Percentiles rank a stretch among this genome's conserved stretches.
phyloP scores from a whole-genome alignment of 1,284 basidiomycete species.

The Trametes hirsuta region DNA sequence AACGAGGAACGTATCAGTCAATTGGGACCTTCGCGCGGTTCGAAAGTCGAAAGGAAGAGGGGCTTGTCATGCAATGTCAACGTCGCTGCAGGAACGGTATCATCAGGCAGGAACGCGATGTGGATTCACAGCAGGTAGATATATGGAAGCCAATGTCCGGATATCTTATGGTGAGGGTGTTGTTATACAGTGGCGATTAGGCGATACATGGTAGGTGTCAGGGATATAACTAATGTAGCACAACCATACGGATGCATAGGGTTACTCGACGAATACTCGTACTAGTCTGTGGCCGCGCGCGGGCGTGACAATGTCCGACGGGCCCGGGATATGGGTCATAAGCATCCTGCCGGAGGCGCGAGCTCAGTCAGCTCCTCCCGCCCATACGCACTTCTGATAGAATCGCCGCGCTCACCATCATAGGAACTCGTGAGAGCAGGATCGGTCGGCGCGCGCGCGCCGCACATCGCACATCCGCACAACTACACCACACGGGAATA shows the following conservation, averaged over 20 bases:
- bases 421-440: background rate
- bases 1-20: slow-evolving; percentile 11
- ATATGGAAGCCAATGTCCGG: background rate
- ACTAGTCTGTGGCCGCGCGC: background rate
- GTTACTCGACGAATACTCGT: no score
- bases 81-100: background rate
- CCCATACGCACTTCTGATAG: background rate
- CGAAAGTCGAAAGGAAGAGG: background rate
- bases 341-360: background rate
- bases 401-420: slow-evolving; percentile 3
- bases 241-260: background rate
- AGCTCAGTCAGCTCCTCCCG: background rate
- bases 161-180: background rate
- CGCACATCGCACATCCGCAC: background rate
- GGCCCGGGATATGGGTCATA: slow-evolving; percentile 2
- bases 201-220: slow-evolving; percentile 21
- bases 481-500: background rate
- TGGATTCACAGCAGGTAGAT: background rate
- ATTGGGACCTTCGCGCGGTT: slow-evolving; percentile 2
- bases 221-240: slow-evolving; percentile 16
- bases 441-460: background rate
- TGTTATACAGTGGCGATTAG: slow-evolving; percentile 26
- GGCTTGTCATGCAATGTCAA: background rate
- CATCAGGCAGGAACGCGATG: background rate
- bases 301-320: slow-evolving; percentile 6